Percentiles rank a stretch among this genome's conserved stretches.
Evolutionary conservation across 148 eudicot genomes (phyloP).

Genomic region (Gaultheria prostrata): DNA sequence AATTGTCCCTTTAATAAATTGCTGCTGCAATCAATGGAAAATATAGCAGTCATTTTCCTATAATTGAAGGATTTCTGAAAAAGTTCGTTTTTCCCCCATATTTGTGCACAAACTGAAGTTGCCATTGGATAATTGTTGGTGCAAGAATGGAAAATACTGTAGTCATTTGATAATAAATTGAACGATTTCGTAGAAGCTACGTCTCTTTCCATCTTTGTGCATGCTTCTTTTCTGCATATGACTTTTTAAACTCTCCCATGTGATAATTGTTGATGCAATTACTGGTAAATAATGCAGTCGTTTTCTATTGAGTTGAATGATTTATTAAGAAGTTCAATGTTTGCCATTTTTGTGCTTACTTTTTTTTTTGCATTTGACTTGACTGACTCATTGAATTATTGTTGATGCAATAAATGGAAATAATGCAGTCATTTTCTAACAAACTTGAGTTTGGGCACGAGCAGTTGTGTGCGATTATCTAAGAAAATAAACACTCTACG

Average conservation of each 20-base stretch:
- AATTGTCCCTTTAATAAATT: neutral
- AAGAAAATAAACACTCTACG: neutral
- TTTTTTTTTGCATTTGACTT: neutral
- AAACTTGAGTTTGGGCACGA: neutral
- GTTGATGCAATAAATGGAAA: constrained; percentile 9
- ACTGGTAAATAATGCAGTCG: neutral
- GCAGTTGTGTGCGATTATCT: neutral
- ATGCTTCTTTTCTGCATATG: neutral
- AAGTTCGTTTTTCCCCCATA: neutral
- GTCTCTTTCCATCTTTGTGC: neutral
- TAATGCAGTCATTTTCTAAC: neutral
- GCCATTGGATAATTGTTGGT: neutral
- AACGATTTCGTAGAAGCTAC: neutral
- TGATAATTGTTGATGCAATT: neutral
- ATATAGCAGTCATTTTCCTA: too few relatives aligned
- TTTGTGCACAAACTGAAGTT: neutral
- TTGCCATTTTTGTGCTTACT: neutral
- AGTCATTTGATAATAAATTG: neutral
- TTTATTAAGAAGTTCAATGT: neutral
- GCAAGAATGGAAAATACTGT: neutral
- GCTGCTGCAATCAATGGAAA: neutral
- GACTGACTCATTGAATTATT: neutral
- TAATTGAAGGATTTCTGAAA: neutral
- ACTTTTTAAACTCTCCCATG: neutral
- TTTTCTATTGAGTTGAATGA: neutral